Evolutionary conservation across 805 yeast species (phyloP), one percentile per base, ranked within the genome.

Genomic region (Monosporozyma aerobia): DNA sequence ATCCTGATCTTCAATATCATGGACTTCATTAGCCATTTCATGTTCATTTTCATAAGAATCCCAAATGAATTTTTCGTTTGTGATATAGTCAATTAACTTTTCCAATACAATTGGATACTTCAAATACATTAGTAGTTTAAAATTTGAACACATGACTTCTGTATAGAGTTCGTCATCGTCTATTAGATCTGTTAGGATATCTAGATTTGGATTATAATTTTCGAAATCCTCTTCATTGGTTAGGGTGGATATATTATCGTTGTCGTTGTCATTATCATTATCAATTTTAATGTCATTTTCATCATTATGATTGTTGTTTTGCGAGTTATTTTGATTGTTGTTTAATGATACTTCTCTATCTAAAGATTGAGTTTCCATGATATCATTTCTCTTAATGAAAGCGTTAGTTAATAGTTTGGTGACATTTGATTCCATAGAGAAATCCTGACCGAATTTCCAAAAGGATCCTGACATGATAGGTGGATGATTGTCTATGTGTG

Each of bases 91-190:
- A 25, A 90, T 81, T 53, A 92, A 76, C 53, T 81, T 79, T 53
- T 74, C 76, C 55, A 92, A 68, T 16, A 87, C 79, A 50, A 82
- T 85, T n/a, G 92, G 89, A 64, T 87, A 87, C 57, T 92, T 77
- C 52, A 92, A 73, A 60, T 82, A 83, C 62, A 88, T 95, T 41
- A 90, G 74, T 49, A 92, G 75, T 63, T 85, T 83, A 47, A 83
- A 77, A 64, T 85, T 86, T 19, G 88, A 82, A 16, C 84, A 79
- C 55, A 83, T 70, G 40, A 87, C 72, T 63, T 87, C 92, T 53
- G 85, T 86, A 29, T 87, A 72, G 27, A 88, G 69, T 54, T 84
- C 90, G 45, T 81, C 84, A 59, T 86, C 90, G 62, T 85, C 90
- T 56, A 87, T 71, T 47, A 87, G 68, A 49, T 83, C 83, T 47